Percentiles rank a stretch among this genome's conserved stretches.
Conservation (phyloP, 257 asterid species). For the Schizonepeta tenuifolia region DNA sequence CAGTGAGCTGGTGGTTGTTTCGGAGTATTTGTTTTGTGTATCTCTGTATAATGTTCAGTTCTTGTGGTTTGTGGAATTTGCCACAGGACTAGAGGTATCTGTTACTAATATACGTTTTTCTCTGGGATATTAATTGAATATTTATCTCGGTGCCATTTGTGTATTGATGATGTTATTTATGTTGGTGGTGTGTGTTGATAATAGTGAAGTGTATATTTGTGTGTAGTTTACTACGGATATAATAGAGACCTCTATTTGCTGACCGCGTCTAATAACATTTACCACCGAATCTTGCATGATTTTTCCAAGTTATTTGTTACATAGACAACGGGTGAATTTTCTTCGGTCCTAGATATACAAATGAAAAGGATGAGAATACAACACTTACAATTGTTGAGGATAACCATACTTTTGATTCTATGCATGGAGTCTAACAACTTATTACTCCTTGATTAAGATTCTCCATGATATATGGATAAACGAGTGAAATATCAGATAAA, state of each 20-base stretch:
- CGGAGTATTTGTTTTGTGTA: neutral
- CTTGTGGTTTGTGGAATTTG: conserved; percentile 3
- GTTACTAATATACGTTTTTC: neutral
- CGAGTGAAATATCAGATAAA: too few relatives aligned
- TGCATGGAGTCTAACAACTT: neutral
- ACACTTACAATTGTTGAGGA: neutral
- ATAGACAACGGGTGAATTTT: neutral
- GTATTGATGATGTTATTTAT: neutral
- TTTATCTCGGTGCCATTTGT: neutral
- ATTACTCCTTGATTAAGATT: too few relatives aligned
- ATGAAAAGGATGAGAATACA: neutral
- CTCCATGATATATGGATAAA: too few relatives aligned
- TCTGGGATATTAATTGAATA: neutral
- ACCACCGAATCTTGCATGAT: too few relatives aligned
- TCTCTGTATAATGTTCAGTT: conserved; percentile 5
- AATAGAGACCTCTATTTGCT: too few relatives aligned
- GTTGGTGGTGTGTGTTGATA: neutral
- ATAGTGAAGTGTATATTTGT: too few relatives aligned
- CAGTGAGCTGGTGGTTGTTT: neutral
- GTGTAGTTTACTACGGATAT: too few relatives aligned
- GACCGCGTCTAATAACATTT: too few relatives aligned
- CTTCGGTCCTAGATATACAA: neutral
- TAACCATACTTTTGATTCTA: neutral
- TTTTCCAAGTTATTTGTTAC: too few relatives aligned
- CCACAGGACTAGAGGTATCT: neutral